These are phyloP conservation scores for Pisolithus thermaeus DNA, from an alignment of 1,284 basidiomycete genomes.

Conservation along the genomic window DNA sequence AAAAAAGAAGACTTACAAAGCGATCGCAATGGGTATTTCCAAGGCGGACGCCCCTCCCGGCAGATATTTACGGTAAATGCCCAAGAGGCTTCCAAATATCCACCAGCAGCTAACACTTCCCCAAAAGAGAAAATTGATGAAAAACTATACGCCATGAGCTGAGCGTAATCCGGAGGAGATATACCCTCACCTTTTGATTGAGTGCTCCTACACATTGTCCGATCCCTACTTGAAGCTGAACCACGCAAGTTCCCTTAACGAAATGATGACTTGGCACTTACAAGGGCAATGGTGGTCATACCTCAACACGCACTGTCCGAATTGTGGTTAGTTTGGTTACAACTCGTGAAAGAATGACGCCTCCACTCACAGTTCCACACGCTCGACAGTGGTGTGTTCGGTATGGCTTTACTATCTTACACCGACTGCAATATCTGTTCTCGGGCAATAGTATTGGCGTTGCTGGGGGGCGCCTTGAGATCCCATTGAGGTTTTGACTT, in stretches of 20 bases:
- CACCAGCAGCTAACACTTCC: constrained; percentile 43
- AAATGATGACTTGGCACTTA: constrained; percentile 8
- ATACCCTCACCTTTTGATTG: constrained; percentile 48
- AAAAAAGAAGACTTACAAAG: constrained; percentile 16
- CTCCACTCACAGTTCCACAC: constrained; percentile 44
- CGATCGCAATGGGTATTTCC: constrained; percentile 25
- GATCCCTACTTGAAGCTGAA: constrained; percentile 42
- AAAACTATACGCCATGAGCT: constrained; percentile 35
- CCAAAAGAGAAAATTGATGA: constrained; percentile 57
- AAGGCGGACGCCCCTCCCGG: constrained; percentile 16
- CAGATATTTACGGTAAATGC: constrained; percentile 31
- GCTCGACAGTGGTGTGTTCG: constrained; percentile 59
- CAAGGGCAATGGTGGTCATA: constrained; percentile 64
- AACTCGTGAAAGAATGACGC: not conserved
- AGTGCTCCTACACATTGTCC: constrained; percentile 66
- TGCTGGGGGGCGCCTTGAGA: constrained; percentile 27
- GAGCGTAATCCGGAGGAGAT: not conserved
- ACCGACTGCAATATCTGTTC: constrained; percentile 45
- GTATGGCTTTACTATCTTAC: constrained; percentile 50
- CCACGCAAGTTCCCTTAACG: not conserved
- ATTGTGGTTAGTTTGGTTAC: constrained; percentile 6
- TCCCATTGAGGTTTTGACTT: constrained; percentile 9
- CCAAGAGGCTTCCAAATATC: constrained; percentile 44
- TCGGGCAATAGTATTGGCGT: constrained; percentile 42
- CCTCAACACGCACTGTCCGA: constrained; percentile 46